Evolutionary conservation across 768 basidiomycete species (phyloP), one percentile per base, ranked within the genome.

Genomic region (Tricholoma flavovirens): DNA sequence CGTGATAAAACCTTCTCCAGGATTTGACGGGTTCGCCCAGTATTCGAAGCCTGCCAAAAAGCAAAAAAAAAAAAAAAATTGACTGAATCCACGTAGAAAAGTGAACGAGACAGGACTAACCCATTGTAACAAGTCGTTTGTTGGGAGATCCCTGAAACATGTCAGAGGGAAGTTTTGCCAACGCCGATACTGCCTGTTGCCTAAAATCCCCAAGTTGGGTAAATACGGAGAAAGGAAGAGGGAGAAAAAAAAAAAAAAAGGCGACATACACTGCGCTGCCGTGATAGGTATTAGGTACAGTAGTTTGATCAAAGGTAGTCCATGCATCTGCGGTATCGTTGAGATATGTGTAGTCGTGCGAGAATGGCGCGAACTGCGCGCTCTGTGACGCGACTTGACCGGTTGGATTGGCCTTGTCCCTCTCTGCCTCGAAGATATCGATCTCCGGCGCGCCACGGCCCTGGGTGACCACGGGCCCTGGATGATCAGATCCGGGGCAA

Each of bases 391-490:
- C 84, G 51, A 81, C 78, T 56, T 79, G 80, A 19, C 80, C 87
- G 1, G 61, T 45, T 11, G 59, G 55, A 55, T 59, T 53, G 46
- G 66, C 64, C 58, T 87, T 86, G 73, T 85, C 81, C 64, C 76
- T 77, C 66, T 89, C 84, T 0, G 85, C 87, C 69, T 93, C 90
- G 57, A 92, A 76, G 56, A 92, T 76, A 68, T 93, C 91, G 64
- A 93, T 90, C 69, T 93, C 89, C 4, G 90, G 90, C 0, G 87
- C 83, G 4, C 85, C 84, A 49, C 90, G 84, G 10, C 90, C 90
- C 32, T 71, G 64, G 14, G 57, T 63, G 46, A 64, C 56, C 15
- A 60, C 46, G 0, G 91, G 91, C 1, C 91, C 91, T 0, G 90
- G 91, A 66, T 93, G 91, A 58, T 90, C 88, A 50, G 83, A 80